Base-by-base conservation (phyloP, 179 eudicot species). In the Amaranthus tricolor region DNA sequence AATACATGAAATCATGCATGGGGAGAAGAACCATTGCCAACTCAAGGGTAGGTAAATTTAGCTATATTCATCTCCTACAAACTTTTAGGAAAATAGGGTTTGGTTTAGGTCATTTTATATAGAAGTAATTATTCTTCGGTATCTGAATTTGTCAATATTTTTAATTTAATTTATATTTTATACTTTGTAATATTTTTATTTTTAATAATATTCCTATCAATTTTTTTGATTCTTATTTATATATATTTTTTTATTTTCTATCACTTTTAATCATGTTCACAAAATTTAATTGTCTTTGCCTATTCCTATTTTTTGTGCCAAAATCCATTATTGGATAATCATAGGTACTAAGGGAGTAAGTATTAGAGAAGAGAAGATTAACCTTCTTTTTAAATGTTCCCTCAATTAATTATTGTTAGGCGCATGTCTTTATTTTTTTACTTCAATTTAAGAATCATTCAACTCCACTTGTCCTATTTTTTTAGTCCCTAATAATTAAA, bases 71-170 rank as follows among this genome's bases (percentile, higher is more conserved):
- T 62, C 53, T 70, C 70, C 45, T 68, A 47, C 55, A 62, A 69
- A 19, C 40, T 43, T 45, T 52, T 10, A 47, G 55, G n/a, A 9
- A 20, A 48, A 65, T 31, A 31, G 40, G 44, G 77, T 79, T 79
- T 63, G 82, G 82, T 70, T 76, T 69, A 79, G 72, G 78, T 79
- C 82, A 74, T 64, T 70, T 70, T 51, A 59, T n/a, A 17, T 53
- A 60, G 19, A 50, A 63, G 21, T 16, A 44, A 19, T 58, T 31
- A 31, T 2, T 31, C 2, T 31, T 31, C 40, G 40, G 3, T 31
- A 31, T 31, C 2, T 31, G 40, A 31, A 2, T 31, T 31, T 31
- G 40, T 31, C 3, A 2, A 31, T 31, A 31, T 31, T 31, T 31
- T 31, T 1, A 31, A 2, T 31, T 31, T 31, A 31, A 2, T 31